These are phyloP conservation scores for Prunus fruticosa DNA, from an alignment of 306 rosid genomes.

Conservation along the genomic window DNA sequence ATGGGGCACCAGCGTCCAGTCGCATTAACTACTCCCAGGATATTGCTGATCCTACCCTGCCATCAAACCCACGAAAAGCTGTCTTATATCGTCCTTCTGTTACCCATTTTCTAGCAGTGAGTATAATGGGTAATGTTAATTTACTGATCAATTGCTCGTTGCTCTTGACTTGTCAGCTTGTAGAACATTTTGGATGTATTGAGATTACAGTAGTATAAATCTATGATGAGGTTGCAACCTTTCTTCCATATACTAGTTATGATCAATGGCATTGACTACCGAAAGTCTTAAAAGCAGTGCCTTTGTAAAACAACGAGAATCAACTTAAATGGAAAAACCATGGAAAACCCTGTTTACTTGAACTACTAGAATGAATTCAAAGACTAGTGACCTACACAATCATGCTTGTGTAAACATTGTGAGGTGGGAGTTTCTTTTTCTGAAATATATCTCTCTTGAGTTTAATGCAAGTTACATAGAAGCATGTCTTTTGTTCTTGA, in stretches of 20 bases:
- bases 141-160: not conserved
- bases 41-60: constrained; percentile 87
- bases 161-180: not conserved
- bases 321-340: not conserved
- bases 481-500: not conserved
- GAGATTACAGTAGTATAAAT: not conserved
- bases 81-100: constrained; percentile 77
- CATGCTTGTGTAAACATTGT: not conserved
- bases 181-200: not conserved
- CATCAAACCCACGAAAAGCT: constrained; percentile 86
- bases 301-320: not conserved
- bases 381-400: not conserved
- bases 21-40: constrained; percentile 73
- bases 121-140: constrained; percentile 28
- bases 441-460: not conserved
- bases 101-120: constrained; percentile 89
- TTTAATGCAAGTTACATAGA: not conserved
- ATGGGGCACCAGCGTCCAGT: constrained; percentile 57
- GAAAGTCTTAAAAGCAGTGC: not conserved
- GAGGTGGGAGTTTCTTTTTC: not conserved
- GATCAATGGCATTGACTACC: not conserved
- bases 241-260: not conserved
- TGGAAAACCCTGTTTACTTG: not conserved
- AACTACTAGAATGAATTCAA: not conserved
- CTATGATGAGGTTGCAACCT: not conserved